These are phyloP conservation scores for Ascomycota sp. DNA, from an alignment of 2,329 filamentous ascomycete species.

Conservation along the genomic window DNA sequence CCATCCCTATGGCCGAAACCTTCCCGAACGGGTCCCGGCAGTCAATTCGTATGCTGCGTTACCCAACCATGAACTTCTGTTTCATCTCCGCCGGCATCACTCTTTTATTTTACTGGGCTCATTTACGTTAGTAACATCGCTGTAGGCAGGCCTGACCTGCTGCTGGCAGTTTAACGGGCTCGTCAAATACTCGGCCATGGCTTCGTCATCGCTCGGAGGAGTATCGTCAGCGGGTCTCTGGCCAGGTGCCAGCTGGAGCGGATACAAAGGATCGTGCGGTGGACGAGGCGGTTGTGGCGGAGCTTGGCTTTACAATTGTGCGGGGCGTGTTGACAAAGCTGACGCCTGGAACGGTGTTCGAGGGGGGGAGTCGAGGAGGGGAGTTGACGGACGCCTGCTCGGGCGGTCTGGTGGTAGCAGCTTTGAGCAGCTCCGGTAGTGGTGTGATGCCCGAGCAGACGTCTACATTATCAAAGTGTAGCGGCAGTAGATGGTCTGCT, in stretches of 20 bases:
- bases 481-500: constrained; percentile 61
- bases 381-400: constrained; percentile 15
- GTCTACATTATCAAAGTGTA: constrained; percentile 53
- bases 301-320: constrained; percentile 5
- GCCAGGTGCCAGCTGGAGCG: constrained; percentile 28
- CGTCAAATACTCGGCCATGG: constrained; percentile 54
- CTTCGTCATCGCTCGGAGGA: constrained; percentile 90
- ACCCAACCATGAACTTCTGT: too few species aligned
- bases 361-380: constrained; percentile 17
- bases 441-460: constrained; percentile 80
- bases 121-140: constrained; percentile 40
- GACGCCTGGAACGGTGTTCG: constrained; percentile 9
- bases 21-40: too few species aligned
- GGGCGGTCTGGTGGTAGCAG: constrained; percentile 18
- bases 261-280: constrained; percentile 30
- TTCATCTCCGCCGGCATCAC: too few species aligned
- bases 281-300: constrained; percentile 9
- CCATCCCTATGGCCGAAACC: too few species aligned
- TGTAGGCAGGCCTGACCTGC: constrained; percentile 43
- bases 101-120: constrained; percentile 19
- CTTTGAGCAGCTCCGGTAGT: constrained; percentile 53
- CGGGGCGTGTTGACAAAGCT: constrained; percentile 4
- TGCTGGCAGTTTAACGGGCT: constrained; percentile 49
- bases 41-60: too few species aligned
- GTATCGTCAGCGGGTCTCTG: constrained; percentile 44